Evolutionary conservation across 768 basidiomycete genomes (phyloP), one percentile per base, ranked within the genome.

Genomic region (Podaxis rugospora): DNA sequence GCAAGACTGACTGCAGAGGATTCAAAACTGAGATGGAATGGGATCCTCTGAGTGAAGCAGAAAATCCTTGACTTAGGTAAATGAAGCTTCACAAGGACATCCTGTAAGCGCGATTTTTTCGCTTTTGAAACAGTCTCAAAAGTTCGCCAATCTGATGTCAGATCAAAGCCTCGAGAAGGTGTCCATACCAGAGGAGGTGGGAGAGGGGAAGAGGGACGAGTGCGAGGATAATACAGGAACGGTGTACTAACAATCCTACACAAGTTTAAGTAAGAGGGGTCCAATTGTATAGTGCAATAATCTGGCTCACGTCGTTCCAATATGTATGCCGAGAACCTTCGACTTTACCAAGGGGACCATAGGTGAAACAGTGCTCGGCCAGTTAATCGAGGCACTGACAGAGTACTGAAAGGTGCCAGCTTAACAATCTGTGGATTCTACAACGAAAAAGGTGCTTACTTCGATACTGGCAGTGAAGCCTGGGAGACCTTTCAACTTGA

Each of bases 381-480:
- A 85, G 62, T 77, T 73, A 25, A 84, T 78, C 25, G 77, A 72
- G 0, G 79, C 85, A 55, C 75, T 80, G 7, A 90, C 78, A 27
- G 76, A 78, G 67, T 92, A 92, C 81, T 82, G 42, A 16, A 50
- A n/a, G 21, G 5, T 13, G 35, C 14, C 6, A 23, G 21, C 32
- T 53, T 37, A 51, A 23, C n/a, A 54, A 9, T n/a, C 55, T 7
- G 52, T 50, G 40, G n/a, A 32, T 21, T 49, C 25, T 52, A 10
- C 25, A 57, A 35, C 21, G 16, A 16, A 16, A 27, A 28, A 44
- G 7, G 5, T 25, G 62, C 74, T 63, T 67, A 80, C 80, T 61
- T 82, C 81, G 55, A 89, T 83, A 5, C 71, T 80, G 13, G 90
- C 88, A 14, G 77, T 75, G 67, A 92, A 90, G 1, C 90, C 90